Conservation (phyloP, 1,284 basidiomycete genomes). For the Neotropicomus parvogracilis region DNA sequence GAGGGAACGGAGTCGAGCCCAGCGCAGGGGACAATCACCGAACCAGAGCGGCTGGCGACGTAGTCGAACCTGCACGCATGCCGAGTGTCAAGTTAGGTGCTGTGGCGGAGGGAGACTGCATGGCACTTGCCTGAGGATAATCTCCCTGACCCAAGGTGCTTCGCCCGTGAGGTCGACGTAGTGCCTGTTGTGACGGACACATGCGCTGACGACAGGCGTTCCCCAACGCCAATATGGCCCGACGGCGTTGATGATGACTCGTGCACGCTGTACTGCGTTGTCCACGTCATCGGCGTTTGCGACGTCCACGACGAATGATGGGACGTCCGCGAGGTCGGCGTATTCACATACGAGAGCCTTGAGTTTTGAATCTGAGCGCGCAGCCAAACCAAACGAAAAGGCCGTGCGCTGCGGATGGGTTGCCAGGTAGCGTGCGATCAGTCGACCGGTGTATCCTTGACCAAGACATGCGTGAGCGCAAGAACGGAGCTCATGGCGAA, state of each 20-base stretch:
- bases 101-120: constrained; percentile 3
- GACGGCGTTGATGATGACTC: constrained; percentile 65
- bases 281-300: constrained; percentile 46
- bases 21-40: constrained; percentile 55
- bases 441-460: constrained; percentile 60
- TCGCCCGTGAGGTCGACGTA: constrained; percentile 68
- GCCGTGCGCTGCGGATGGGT: constrained; percentile 54
- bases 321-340: constrained; percentile 39
- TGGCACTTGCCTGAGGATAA: constrained; percentile 44
- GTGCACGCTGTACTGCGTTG: constrained; percentile 47
- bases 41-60: constrained; percentile 48
- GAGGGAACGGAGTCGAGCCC: constrained; percentile 63
- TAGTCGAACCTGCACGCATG: constrained; percentile 46
- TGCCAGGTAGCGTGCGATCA: constrained; percentile 58
- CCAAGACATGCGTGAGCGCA: constrained; percentile 5
- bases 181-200: constrained; percentile 47
- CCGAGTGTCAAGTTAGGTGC: constrained; percentile 3
- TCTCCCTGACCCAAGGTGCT: constrained; percentile 47
- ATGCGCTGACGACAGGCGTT: constrained; percentile 54
- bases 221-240: constrained; percentile 67
- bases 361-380: constrained; percentile 56
- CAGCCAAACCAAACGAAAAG: constrained; percentile 61
- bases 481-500: constrained; percentile 3
- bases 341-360: constrained; percentile 43
- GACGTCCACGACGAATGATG: constrained; percentile 51